phyloP scores from a whole-genome alignment of 2,329 filamentous ascomycete genomes.

The Fusarium coicis region DNA sequence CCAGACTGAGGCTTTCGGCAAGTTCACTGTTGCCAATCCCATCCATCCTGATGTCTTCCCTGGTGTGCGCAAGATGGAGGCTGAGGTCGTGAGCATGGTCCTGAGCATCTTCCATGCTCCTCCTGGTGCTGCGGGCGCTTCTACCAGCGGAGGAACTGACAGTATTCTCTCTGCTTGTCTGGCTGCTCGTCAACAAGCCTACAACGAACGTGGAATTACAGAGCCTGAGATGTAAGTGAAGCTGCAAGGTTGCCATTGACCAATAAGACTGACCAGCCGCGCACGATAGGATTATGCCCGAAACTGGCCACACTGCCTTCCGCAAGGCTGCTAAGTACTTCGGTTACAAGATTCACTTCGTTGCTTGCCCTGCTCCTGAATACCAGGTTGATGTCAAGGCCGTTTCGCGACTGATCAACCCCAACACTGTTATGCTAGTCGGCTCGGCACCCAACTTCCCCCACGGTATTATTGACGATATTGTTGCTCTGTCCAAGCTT shows the following conservation, averaged over 20 bases:
- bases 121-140: conserved; percentile 84
- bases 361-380: conserved; percentile 83
- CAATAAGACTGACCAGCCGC: conserved; percentile 16
- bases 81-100: conserved; percentile 96
- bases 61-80: conserved; percentile 98
- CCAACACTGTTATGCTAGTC: conserved; percentile 92
- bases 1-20: conserved; percentile 91
- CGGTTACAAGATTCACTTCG: conserved; percentile 92
- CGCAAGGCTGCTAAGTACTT: conserved; percentile 96
- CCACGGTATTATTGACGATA: conserved; percentile 97
- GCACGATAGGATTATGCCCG: conserved; percentile 80
- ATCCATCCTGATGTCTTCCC: conserved; percentile 99
- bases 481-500: conserved; percentile 83
- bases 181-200: conserved; percentile 89
- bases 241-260: not conserved
- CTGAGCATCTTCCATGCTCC: conserved; percentile 90
- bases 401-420: conserved; percentile 87
- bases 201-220: conserved; percentile 84
- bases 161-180: conserved; percentile 97
- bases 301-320: conserved; percentile 96
- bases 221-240: conserved; percentile 88
- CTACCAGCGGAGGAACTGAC: conserved; percentile 93
- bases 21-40: conserved; percentile 95
- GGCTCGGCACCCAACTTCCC: conserved; percentile 98
- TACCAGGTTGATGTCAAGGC: conserved; percentile 86